phyloP scores from a whole-genome alignment of 805 yeast species.

The Lipomyces kockii region DNA sequence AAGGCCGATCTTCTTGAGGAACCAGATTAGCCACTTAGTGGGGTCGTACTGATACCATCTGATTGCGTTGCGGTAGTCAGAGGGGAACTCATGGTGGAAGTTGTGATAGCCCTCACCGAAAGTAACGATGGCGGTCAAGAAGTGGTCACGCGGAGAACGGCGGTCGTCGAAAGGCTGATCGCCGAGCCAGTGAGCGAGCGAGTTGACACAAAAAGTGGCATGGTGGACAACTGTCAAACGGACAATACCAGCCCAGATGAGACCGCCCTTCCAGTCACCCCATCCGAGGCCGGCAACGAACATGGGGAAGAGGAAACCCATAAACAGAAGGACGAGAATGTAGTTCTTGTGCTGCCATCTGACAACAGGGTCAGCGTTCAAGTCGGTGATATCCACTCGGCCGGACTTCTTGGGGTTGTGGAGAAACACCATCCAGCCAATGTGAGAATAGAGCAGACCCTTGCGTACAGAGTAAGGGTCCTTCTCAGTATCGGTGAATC shows the following conservation, averaged over 20 bases:
- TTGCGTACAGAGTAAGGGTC: constrained; percentile 87
- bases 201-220: constrained; percentile 74
- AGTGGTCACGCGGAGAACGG: constrained; percentile 73
- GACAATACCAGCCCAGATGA: constrained; percentile 75
- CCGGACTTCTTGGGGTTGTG: constrained; percentile 69
- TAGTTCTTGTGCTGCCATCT: constrained; percentile 77
- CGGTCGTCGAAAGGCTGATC: constrained; percentile 74
- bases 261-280: constrained; percentile 79
- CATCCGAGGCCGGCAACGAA: constrained; percentile 66
- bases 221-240: constrained; percentile 79
- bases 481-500: constrained; percentile 81
- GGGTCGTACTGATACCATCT: constrained; percentile 83
- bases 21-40: constrained; percentile 72
- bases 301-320: constrained; percentile 67
- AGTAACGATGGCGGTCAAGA: constrained; percentile 65
- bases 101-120: constrained; percentile 92
- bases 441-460: constrained; percentile 80
- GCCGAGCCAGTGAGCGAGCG: constrained; percentile 80
- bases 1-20: constrained; percentile 57
- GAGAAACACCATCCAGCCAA: constrained; percentile 82
- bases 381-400: constrained; percentile 68
- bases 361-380: constrained; percentile 61
- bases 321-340: constrained; percentile 54
- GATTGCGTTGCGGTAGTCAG: constrained; percentile 79
- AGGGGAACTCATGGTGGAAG: constrained; percentile 94